A percentile compares a stretch with the other conserved stretches of the same genome.
phyloP scores from a whole-genome alignment of 139 green algal species.

The Nannochloris sp. region DNA sequence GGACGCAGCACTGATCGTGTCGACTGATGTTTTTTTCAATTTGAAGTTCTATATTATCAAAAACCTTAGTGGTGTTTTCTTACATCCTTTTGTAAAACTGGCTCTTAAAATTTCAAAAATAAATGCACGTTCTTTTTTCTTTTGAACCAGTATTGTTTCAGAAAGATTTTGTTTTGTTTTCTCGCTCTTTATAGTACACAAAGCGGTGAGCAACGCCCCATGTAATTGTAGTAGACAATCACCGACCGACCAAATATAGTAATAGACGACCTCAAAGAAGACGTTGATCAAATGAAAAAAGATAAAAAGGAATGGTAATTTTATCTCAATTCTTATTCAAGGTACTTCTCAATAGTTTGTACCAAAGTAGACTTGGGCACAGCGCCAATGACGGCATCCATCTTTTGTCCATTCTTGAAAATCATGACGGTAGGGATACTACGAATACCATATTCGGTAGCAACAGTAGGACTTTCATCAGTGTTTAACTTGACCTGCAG shows the following conservation, averaged over 20 bases:
- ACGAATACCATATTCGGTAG: constrained; percentile 93
- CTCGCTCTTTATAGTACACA: no score
- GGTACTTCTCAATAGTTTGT: constrained; percentile 90
- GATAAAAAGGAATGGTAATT: not conserved
- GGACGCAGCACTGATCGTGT: constrained; percentile 46
- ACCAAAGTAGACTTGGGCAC: constrained; percentile 89
- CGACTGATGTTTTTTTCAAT: constrained; percentile 34
- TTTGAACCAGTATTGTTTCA: no score
- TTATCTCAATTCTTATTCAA: no score
- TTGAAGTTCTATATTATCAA: no score
- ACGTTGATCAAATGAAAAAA: not conserved
- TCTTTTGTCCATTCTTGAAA: constrained; percentile 91
- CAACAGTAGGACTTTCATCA: constrained; percentile 86
- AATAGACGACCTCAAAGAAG: not conserved
- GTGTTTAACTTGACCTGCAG: constrained; percentile 96
- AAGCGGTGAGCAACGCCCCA: no score
- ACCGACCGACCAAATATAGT: no score
- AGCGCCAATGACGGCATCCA: constrained; percentile 97
- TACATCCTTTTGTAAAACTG: no score
- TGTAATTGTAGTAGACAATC: no score
- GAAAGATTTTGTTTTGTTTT: no score
- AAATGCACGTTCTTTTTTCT: no score
- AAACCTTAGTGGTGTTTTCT: no score
- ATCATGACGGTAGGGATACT: constrained; percentile 97
- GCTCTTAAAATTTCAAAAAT: no score